Conservation (phyloP, 345 rosid genomes). For the Camelina laxa region DNA sequence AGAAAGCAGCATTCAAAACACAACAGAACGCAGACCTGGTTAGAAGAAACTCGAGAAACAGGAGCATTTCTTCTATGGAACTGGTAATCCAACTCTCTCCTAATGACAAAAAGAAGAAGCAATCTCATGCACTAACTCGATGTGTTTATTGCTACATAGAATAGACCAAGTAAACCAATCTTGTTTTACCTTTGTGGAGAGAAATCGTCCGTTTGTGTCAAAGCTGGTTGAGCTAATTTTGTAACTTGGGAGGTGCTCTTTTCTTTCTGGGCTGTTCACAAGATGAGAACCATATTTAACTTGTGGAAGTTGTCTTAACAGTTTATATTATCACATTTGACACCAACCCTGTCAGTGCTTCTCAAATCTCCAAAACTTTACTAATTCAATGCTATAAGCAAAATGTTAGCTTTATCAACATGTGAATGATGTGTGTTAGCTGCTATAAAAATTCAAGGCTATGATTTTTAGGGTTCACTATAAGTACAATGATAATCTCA, state of each 20-base stretch:
- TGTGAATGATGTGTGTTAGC: not conserved
- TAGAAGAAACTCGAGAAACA: slow-evolving; percentile 64
- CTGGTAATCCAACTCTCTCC: slow-evolving; percentile 45
- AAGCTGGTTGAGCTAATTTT: slow-evolving; percentile 19
- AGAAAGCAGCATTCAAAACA: not conserved
- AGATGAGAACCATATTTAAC: not conserved
- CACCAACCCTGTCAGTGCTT: not conserved
- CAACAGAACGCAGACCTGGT: slow-evolving; percentile 53
- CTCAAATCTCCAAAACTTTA: not conserved
- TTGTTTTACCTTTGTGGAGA: slow-evolving; percentile 21
- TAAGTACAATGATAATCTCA: not conserved
- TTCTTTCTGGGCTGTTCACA: slow-evolving; percentile 36
- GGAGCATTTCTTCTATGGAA: slow-evolving; percentile 45
- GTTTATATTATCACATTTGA: not conserved
- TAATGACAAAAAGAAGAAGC: slow-evolving; percentile 17
- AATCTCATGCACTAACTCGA: slow-evolving; percentile 1
- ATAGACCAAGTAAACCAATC: not conserved
- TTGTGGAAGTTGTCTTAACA: not conserved
- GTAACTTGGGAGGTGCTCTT: slow-evolving; percentile 28
- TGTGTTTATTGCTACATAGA: not conserved
- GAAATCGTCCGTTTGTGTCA: slow-evolving; percentile 10
- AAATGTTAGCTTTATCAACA: slow-evolving; percentile 1
- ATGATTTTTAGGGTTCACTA: no score
- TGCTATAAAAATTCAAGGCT: no score
- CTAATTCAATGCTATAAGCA: slow-evolving; percentile 8